Evolutionary conservation across 805 yeast species (phyloP).

Genomic region (Yarrowia keelungensis): DNA sequence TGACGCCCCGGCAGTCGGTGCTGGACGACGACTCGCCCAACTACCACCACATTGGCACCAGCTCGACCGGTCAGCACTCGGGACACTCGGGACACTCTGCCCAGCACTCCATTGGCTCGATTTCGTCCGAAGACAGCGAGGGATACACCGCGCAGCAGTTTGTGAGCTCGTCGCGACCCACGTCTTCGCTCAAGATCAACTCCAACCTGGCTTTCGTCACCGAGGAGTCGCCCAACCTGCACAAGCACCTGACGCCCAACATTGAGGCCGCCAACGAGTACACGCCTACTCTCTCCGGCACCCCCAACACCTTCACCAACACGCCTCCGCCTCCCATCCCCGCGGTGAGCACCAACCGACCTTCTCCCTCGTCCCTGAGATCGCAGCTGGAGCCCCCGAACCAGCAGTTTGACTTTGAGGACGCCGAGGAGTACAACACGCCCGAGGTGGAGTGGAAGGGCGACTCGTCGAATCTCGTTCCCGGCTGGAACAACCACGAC

Average conservation of each 20-base stretch:
- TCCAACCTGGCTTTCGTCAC: constrained; percentile 29
- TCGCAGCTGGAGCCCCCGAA: constrained; percentile 30
- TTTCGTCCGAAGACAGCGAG: constrained; percentile 31
- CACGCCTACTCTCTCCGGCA: constrained; percentile 18
- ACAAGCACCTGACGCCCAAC: constrained; percentile 24
- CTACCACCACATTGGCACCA: constrained; percentile 32
- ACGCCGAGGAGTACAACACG: constrained; percentile 16
- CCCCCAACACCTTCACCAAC: constrained; percentile 19
- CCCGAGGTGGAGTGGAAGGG: constrained; percentile 37
- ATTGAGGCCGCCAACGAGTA: constrained; percentile 30
- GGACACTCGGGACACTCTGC: background rate
- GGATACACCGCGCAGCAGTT: constrained; percentile 24
- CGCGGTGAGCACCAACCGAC: constrained; percentile 24
- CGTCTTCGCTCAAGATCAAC: constrained; percentile 15
- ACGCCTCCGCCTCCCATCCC: constrained; percentile 34
- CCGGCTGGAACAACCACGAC: constrained; percentile 34
- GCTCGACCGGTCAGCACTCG: constrained; percentile 22
- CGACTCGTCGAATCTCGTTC: constrained; percentile 20
- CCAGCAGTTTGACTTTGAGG: constrained; percentile 30
- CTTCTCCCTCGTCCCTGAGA: constrained; percentile 24
- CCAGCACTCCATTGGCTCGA: constrained; percentile 29
- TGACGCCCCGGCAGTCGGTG: constrained; percentile 44
- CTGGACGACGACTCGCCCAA: constrained; percentile 48
- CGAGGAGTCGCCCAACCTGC: constrained; percentile 30
- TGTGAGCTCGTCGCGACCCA: constrained; percentile 32